These are phyloP conservation scores for Chenopodium album DNA, from an alignment of 148 eudicot genomes.

Conservation along the genomic window DNA sequence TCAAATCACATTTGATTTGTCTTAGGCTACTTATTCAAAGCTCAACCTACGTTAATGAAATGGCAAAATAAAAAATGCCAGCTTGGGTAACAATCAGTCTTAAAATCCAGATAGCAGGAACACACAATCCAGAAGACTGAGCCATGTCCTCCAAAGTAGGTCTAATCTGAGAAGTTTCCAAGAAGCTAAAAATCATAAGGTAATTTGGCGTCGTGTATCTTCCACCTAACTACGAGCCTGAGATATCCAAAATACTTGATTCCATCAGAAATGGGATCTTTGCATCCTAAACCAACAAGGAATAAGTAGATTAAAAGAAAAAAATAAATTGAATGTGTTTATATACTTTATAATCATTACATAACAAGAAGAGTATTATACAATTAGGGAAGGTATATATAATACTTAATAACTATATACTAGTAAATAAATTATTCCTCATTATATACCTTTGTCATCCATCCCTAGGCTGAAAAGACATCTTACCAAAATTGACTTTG, in stretches of 20 bases:
- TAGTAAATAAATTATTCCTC: neutral
- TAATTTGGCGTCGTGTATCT: slow-evolving; percentile 6
- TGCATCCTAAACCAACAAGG: slow-evolving; percentile 12
- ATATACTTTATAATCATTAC: too few relatives aligned
- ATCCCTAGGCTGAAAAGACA: neutral
- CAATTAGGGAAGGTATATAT: neutral
- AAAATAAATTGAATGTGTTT: neutral
- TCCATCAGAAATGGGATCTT: slow-evolving; percentile 2
- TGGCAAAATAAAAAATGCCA: neutral
- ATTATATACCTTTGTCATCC: neutral
- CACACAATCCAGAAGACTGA: neutral
- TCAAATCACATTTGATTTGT: neutral
- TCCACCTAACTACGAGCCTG: slow-evolving; percentile 16
- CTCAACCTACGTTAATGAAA: neutral
- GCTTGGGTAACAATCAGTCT: neutral
- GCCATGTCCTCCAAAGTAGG: neutral
- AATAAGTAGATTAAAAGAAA: neutral
- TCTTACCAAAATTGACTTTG: slow-evolving; percentile 16
- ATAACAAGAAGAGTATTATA: neutral
- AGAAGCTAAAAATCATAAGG: neutral
- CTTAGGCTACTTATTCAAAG: neutral
- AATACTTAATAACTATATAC: too few relatives aligned
- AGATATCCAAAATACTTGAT: slow-evolving; percentile 22
- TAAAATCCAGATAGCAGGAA: neutral
- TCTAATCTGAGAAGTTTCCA: neutral